A percentile compares a stretch with the other conserved stretches of the same genome.
These are phyloP conservation scores for Rhodotorula sp. DNA, from an alignment of 1,284 basidiomycete species.

Conservation along the genomic window DNA sequence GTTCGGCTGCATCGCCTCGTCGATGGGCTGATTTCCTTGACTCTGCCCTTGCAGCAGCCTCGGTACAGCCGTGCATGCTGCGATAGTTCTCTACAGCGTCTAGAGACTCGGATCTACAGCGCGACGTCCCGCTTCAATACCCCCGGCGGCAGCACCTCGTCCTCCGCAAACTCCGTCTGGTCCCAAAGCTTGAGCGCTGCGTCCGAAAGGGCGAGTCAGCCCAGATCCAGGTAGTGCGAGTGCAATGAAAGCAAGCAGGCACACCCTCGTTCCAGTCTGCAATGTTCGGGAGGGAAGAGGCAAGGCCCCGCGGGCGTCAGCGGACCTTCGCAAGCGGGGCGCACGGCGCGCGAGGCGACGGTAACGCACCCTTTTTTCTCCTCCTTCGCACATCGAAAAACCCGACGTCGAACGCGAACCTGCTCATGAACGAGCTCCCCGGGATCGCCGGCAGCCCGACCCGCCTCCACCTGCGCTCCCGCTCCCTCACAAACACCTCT, in stretches of 20 bases:
- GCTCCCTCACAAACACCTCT: conserved; percentile 61
- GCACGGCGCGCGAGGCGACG: too few species aligned
- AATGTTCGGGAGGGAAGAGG: too few species aligned
- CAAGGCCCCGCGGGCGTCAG: too few species aligned
- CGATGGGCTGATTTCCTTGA: neutral
- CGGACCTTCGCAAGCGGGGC: neutral
- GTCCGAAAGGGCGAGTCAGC: neutral
- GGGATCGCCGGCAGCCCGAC: conserved; percentile 68
- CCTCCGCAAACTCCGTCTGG: conserved; percentile 67
- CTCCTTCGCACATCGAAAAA: conserved; percentile 76
- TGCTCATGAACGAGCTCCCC: conserved; percentile 63
- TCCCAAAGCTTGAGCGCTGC: conserved; percentile 68
- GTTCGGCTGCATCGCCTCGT: too few species aligned
- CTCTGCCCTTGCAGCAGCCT: neutral
- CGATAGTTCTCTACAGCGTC: too few species aligned
- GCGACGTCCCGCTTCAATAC: neutral
- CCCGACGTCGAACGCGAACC: conserved; percentile 52
- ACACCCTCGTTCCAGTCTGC: conserved; percentile 72
- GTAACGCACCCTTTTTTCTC: conserved; percentile 63
- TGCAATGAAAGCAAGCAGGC: neutral
- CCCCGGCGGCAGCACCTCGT: conserved; percentile 20
- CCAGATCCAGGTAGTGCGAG: too few species aligned
- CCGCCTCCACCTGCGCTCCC: conserved; percentile 56
- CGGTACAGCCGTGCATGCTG: too few species aligned
- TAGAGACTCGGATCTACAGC: neutral